A percentile compares a stretch with the other conserved stretches of the same genome.
phyloP scores from a whole-genome alignment of 345 rosid genomes.

The Citrus unshiu region DNA sequence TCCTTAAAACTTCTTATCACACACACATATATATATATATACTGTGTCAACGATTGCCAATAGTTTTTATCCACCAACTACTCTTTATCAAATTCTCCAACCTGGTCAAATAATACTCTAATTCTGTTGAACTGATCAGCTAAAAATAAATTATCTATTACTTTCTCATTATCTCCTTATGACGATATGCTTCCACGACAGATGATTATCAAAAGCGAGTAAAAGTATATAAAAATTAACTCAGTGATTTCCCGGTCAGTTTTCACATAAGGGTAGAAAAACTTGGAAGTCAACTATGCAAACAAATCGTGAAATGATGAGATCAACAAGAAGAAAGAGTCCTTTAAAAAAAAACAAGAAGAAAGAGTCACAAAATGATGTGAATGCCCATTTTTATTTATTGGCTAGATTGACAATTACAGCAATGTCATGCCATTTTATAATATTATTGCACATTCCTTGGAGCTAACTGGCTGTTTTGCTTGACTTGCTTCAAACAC shows the following conservation, averaged over 20 bases:
- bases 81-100: not conserved
- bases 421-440: not conserved
- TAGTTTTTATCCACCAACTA: too few species aligned
- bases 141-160: too few species aligned
- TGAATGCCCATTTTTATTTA: not conserved
- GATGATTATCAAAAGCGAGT: too few species aligned
- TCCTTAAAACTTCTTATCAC: too few species aligned
- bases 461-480: not conserved
- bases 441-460: not conserved
- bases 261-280: not conserved
- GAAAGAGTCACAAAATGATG: not conserved
- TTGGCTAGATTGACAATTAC: not conserved
- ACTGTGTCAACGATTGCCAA: too few species aligned
- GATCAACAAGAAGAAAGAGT: not conserved
- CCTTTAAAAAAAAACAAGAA: too few species aligned
- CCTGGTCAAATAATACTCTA: not conserved
- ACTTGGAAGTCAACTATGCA: not conserved
- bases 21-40: too few species aligned
- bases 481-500: constrained; percentile 29
- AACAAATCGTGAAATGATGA: not conserved
- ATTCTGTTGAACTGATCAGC: not conserved
- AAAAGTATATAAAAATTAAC: too few species aligned
- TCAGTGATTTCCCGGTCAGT: too few species aligned
- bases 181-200: not conserved
- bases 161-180: not conserved